Evolutionary conservation across 257 asterid genomes (phyloP).

Genomic region (Scutellaria galericulata): DNA sequence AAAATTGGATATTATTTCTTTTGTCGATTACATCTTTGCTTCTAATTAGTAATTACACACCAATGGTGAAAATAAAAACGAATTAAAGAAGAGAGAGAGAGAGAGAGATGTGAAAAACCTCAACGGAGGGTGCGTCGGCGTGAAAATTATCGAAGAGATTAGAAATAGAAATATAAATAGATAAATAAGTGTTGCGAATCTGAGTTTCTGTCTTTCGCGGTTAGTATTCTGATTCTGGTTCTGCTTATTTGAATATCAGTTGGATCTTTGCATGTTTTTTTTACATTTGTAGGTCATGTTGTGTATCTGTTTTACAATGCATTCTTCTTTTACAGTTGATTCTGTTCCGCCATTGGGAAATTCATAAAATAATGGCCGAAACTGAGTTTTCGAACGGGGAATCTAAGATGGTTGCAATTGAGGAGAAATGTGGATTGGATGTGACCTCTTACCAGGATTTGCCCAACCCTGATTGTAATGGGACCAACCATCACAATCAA

Average conservation of each 20-base stretch:
- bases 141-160: background rate
- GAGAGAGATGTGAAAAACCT: slow-evolving; percentile 23
- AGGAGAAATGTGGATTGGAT: slow-evolving; percentile 44
- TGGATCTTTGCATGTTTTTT: slow-evolving; percentile 24
- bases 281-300: slow-evolving; percentile 6
- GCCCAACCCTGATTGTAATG: slow-evolving; percentile 41
- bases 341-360: slow-evolving; percentile 31
- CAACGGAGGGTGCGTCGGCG: slow-evolving; percentile 6
- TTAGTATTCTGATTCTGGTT: slow-evolving; percentile 14
- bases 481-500: slow-evolving; percentile 38
- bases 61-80: slow-evolving; percentile 3
- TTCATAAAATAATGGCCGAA: slow-evolving; percentile 47
- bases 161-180: background rate
- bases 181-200: slow-evolving; percentile 25
- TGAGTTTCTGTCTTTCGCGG: slow-evolving; percentile 17
- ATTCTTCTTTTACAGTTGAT: slow-evolving; percentile 33
- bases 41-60: slow-evolving; percentile 18
- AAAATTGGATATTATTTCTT: slow-evolving; percentile 17
- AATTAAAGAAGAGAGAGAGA: background rate
- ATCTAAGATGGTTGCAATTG: slow-evolving; percentile 38
- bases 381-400: slow-evolving; percentile 44
- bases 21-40: slow-evolving; percentile 20
- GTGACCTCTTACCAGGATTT: slow-evolving; percentile 48
- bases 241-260: slow-evolving; percentile 19
- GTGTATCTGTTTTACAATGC: slow-evolving; percentile 21